These are phyloP conservation scores for Pseudogymnoascus destructans DNA, from an alignment of 2,329 filamentous ascomycete genomes.

Conservation along the genomic window DNA sequence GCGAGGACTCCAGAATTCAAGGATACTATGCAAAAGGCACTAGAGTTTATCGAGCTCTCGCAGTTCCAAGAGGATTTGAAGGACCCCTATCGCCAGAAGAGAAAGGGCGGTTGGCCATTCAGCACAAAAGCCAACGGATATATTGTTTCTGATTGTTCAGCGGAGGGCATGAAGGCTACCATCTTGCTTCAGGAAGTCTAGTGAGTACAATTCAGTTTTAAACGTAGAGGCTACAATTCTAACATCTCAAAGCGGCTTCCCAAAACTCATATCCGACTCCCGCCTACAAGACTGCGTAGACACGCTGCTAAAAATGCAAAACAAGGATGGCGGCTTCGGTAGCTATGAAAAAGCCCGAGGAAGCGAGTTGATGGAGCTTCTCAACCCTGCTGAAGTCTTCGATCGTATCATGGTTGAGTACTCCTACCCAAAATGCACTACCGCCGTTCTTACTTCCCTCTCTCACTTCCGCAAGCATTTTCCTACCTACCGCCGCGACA, in stretches of 20 bases:
- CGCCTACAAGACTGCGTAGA: slow-evolving; percentile 76
- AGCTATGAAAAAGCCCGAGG: slow-evolving; percentile 78
- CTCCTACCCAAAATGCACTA: slow-evolving; percentile 91
- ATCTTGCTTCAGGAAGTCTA: slow-evolving; percentile 62
- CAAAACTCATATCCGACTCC: slow-evolving; percentile 54
- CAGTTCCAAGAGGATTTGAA: too few relatives aligned
- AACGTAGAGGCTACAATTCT: too few relatives aligned
- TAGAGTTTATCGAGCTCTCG: too few relatives aligned
- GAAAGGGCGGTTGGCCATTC: slow-evolving; percentile 34
- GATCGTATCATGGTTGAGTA: slow-evolving; percentile 97
- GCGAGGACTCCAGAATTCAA: too few relatives aligned
- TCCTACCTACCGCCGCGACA: slow-evolving; percentile 59
- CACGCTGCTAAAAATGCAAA: slow-evolving; percentile 78
- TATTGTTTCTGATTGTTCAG: slow-evolving; percentile 80
- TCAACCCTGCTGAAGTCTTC: slow-evolving; percentile 90
- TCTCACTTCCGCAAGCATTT: slow-evolving; percentile 66
- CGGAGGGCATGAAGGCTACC: slow-evolving; percentile 71
- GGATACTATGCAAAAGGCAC: too few relatives aligned
- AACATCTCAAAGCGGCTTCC: slow-evolving; percentile 42
- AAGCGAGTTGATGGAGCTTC: slow-evolving; percentile 61
- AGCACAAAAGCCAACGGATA: slow-evolving; percentile 83
- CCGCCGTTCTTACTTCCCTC: slow-evolving; percentile 73
- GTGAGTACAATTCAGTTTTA: too few relatives aligned
- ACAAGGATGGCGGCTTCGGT: slow-evolving; percentile 64
- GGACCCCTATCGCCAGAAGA: too few relatives aligned